Conservation (phyloP, 495 filamentous ascomycete genomes). For the Tuber magnatum region DNA sequence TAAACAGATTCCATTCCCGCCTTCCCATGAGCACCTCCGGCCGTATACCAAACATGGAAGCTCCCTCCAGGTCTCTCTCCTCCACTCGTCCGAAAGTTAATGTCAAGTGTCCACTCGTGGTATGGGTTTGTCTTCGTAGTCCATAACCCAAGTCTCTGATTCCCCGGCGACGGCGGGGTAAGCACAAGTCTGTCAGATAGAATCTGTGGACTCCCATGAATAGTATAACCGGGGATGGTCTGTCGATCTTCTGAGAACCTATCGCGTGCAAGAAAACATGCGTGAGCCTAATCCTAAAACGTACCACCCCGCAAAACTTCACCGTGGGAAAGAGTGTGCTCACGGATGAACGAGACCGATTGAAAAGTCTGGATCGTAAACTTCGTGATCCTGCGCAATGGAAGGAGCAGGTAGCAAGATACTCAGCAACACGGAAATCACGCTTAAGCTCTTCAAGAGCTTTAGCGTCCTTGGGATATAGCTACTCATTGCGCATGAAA, state of each 20-base stretch:
- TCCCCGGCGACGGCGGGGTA: slow-evolving; percentile 81
- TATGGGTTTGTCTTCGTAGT: slow-evolving; percentile 55
- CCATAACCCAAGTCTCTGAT: slow-evolving; percentile 77
- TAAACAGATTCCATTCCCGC: slow-evolving; percentile 35
- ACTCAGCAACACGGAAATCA: slow-evolving; percentile 19
- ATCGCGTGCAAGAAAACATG: slow-evolving; percentile 5
- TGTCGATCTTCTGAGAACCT: slow-evolving; percentile 54
- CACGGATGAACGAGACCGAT: slow-evolving; percentile 39
- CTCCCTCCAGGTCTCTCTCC: slow-evolving; percentile 81
- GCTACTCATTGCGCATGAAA: slow-evolving; percentile 26
- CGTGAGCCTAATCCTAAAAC: slow-evolving; percentile 34
- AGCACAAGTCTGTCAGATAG: slow-evolving; percentile 88
- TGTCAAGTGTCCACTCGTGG: slow-evolving; percentile 69
- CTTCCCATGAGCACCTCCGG: slow-evolving; percentile 39
- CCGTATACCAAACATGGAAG: slow-evolving; percentile 85
- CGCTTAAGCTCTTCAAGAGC: slow-evolving; percentile 29
- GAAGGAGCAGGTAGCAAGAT: slow-evolving; percentile 22
- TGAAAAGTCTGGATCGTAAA: slow-evolving; percentile 29
- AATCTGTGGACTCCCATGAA: slow-evolving; percentile 69
- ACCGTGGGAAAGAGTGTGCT: slow-evolving; percentile 8
- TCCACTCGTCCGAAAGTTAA: slow-evolving; percentile 81
- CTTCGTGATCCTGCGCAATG: slow-evolving; percentile 11
- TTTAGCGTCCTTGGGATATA: slow-evolving; percentile 15
- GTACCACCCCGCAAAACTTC: not conserved
- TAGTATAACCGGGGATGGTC: slow-evolving; percentile 57